Evolutionary conservation across 495 filamentous ascomycete genomes (phyloP).

Genomic region (Rhizodiscina lignyota): DNA sequence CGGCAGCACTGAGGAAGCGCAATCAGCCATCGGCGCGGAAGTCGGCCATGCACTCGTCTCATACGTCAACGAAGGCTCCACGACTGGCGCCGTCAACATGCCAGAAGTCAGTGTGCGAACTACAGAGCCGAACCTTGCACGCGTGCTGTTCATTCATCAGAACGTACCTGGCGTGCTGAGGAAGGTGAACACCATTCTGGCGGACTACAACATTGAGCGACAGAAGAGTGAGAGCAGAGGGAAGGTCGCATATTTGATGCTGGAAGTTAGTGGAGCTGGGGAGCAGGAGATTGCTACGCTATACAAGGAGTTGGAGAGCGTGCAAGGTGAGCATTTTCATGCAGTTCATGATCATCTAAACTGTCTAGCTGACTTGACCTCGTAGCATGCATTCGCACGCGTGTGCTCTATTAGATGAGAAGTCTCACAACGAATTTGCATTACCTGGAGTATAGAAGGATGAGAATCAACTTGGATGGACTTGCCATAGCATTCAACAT

Average conservation of each 20-base stretch:
- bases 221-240: conserved; percentile 92
- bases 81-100: conserved; percentile 84
- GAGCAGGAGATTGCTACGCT: conserved; percentile 68
- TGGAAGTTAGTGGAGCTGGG: conserved; percentile 81
- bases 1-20: conserved; percentile 94
- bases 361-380: conserved; percentile 30
- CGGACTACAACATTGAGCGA: conserved; percentile 94
- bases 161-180: conserved; percentile 91
- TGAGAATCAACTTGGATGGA: no score
- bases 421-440: not conserved
- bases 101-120: conserved; percentile 82
- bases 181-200: conserved; percentile 85
- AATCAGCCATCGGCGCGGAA: conserved; percentile 90
- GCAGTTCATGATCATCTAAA: not conserved
- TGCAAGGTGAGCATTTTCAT: conserved; percentile 47
- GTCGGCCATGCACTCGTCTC: conserved; percentile 72
- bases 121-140: conserved; percentile 70
- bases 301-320: conserved; percentile 60
- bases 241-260: conserved; percentile 93
- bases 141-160: conserved; percentile 89
- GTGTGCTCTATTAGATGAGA: conserved; percentile 60
- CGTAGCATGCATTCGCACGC: conserved; percentile 51
- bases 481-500: conserved; percentile 5
- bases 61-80: conserved; percentile 87
- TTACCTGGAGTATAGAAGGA: no score